A percentile compares a stretch with the other conserved stretches of the same genome.
Conservation (phyloP, 1,284 basidiomycete species). For the Neolentinus lepideus region DNA sequence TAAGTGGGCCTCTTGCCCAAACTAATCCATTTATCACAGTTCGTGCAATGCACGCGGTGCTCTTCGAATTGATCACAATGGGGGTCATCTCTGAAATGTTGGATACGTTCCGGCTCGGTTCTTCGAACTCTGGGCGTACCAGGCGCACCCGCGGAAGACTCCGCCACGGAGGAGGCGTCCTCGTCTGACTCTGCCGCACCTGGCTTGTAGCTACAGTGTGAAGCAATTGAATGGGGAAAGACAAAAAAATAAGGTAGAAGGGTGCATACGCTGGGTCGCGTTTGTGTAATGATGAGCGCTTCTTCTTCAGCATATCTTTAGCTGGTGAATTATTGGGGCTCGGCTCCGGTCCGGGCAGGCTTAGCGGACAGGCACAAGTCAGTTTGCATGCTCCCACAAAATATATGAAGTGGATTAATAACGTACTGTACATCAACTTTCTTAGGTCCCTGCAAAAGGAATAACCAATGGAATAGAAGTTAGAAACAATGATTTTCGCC, state of each 20-base stretch:
- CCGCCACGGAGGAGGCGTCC: slow-evolving; percentile 33
- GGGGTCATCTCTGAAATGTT: slow-evolving; percentile 53
- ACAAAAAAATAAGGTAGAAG: neutral
- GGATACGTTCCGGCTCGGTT: slow-evolving; percentile 49
- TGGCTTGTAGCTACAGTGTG: neutral
- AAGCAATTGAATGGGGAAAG: neutral
- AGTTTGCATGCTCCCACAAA: too few species aligned
- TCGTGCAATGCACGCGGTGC: slow-evolving; percentile 44
- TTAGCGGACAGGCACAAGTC: neutral
- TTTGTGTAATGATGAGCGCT: neutral
- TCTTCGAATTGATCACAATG: slow-evolving; percentile 47
- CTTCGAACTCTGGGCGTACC: slow-evolving; percentile 29
- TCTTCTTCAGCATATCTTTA: neutral
- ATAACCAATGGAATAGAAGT: slow-evolving; percentile 7
- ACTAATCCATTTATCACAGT: slow-evolving; percentile 45
- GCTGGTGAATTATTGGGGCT: neutral
- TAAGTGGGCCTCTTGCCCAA: slow-evolving; percentile 48
- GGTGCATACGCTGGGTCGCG: neutral
- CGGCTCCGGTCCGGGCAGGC: neutral
- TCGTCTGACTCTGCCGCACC: slow-evolving; percentile 25
- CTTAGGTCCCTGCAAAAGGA: slow-evolving; percentile 18
- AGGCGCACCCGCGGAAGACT: slow-evolving; percentile 26
- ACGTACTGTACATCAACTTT: slow-evolving; percentile 37
- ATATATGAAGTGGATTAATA: neutral
- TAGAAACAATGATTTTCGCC: neutral